phyloP scores from a whole-genome alignment of 2,329 filamentous ascomycete genomes.

The Fusarium vanettenii region DNA sequence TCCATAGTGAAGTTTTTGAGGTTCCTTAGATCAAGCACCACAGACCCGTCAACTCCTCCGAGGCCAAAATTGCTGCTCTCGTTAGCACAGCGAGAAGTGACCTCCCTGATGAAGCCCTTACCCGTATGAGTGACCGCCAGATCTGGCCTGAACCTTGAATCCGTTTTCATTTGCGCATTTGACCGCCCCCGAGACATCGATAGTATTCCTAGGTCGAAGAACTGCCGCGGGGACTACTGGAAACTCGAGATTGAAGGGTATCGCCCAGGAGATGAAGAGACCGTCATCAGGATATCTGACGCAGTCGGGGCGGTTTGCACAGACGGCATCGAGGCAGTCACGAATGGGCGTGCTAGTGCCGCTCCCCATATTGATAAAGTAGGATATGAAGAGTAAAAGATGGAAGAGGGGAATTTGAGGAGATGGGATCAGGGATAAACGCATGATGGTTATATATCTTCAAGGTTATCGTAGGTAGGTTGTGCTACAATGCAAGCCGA shows the following conservation, averaged over 20 bases:
- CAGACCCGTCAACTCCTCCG: constrained; percentile 61
- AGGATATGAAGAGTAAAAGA: background rate
- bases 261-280: constrained; percentile 61
- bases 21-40: constrained; percentile 66
- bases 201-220: constrained; percentile 62
- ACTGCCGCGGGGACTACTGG: constrained; percentile 65
- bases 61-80: constrained; percentile 54
- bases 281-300: constrained; percentile 58
- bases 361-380: constrained; percentile 54
- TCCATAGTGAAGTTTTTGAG: constrained; percentile 67
- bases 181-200: constrained; percentile 68
- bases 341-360: constrained; percentile 54
- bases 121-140: constrained; percentile 74
- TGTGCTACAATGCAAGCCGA: background rate
- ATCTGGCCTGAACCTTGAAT: constrained; percentile 69
- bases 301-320: constrained; percentile 57
- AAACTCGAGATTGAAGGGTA: constrained; percentile 64
- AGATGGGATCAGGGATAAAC: background rate
- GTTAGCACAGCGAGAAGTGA: background rate
- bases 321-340: constrained; percentile 60
- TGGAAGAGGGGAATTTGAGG: background rate
- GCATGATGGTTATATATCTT: background rate
- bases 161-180: constrained; percentile 64
- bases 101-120: constrained; percentile 41
- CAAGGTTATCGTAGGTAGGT: background rate